Conservation (phyloP, 495 filamentous ascomycete genomes). For the Hypoxylon cercidicola region DNA sequence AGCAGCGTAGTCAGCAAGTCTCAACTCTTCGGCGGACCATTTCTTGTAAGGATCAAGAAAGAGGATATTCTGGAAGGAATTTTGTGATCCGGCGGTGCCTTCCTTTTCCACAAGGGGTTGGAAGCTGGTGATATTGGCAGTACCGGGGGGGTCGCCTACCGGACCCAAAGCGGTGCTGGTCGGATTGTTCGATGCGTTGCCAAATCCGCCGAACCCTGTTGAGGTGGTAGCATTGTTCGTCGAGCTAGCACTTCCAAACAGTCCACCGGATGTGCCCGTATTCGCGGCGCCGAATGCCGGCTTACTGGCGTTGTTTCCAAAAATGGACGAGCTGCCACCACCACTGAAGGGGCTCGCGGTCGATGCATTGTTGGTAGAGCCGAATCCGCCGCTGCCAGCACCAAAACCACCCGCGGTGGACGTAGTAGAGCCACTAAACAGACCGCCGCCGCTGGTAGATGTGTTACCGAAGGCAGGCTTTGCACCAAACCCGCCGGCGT, state of each 20-base stretch:
- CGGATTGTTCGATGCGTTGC: slow-evolving; percentile 49
- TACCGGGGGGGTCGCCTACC: slow-evolving; percentile 70
- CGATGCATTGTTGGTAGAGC: slow-evolving; percentile 54
- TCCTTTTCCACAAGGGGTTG: slow-evolving; percentile 86
- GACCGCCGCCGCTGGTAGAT: slow-evolving; percentile 38
- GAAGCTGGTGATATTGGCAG: slow-evolving; percentile 76
- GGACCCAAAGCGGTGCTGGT: slow-evolving; percentile 63
- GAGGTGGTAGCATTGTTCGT: slow-evolving; percentile 44
- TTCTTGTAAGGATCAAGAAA: slow-evolving; percentile 89
- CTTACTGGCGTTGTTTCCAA: slow-evolving; percentile 48
- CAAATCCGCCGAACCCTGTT: slow-evolving; percentile 57
- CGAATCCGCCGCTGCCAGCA: too few species aligned
- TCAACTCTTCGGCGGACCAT: slow-evolving; percentile 89
- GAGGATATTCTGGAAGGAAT: slow-evolving; percentile 86
- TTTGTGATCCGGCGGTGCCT: slow-evolving; percentile 58
- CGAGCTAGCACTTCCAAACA: slow-evolving; percentile 57
- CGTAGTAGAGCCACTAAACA: slow-evolving; percentile 47
- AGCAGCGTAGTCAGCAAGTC: slow-evolving; percentile 88
- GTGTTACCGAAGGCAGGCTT: slow-evolving; percentile 46
- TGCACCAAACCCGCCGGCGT: slow-evolving; percentile 60
- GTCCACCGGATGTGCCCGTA: slow-evolving; percentile 57
- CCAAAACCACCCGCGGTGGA: slow-evolving; percentile 44
- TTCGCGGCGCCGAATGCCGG: slow-evolving; percentile 56
- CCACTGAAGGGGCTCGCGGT: slow-evolving; percentile 60
- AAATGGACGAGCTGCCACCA: slow-evolving; percentile 49